phyloP scores from a whole-genome alignment of 2,329 filamentous ascomycete genomes.

The Ophiocordyceps australis region DNA sequence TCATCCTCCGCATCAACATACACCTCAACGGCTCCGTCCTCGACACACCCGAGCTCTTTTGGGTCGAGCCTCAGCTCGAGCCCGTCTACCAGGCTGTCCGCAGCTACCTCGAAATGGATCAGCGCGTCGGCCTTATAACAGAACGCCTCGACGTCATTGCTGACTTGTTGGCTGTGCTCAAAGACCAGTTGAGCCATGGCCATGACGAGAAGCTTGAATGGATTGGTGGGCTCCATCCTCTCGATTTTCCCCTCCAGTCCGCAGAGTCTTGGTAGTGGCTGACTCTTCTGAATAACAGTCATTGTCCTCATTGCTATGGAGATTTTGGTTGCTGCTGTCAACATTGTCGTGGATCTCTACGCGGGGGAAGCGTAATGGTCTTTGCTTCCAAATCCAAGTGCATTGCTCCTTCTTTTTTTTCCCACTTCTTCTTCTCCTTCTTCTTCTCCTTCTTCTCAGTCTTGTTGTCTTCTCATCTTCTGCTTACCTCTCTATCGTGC shows the following conservation, averaged over 20 bases:
- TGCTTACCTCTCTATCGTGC: too few species aligned
- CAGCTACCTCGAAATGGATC: conserved; percentile 96
- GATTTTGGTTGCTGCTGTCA: conserved; percentile 80
- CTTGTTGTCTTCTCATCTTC: neutral
- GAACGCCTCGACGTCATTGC: conserved; percentile 78
- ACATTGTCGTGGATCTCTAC: conserved; percentile 89
- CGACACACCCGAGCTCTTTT: conserved; percentile 94
- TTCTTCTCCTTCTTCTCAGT: neutral
- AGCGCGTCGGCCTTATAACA: conserved; percentile 74
- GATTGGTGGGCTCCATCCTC: conserved; percentile 74
- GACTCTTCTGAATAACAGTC: conserved; percentile 34
- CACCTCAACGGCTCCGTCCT: conserved; percentile 93
- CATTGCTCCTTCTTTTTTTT: too few species aligned
- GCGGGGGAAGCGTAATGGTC: conserved; percentile 18
- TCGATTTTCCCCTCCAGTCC: too few species aligned
- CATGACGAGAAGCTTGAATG: conserved; percentile 81
- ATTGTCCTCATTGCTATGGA: conserved; percentile 93
- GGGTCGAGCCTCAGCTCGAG: conserved; percentile 92
- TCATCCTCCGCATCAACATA: conserved; percentile 94
- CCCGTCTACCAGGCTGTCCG: conserved; percentile 91
- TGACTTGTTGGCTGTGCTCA: conserved; percentile 79
- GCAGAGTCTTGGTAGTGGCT: neutral
- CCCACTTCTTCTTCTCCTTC: neutral
- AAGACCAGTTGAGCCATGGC: conserved; percentile 87
- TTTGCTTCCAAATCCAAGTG: neutral